Conservation (phyloP, 352 stramenopile species). For the Halophytophthora polymorphica region DNA sequence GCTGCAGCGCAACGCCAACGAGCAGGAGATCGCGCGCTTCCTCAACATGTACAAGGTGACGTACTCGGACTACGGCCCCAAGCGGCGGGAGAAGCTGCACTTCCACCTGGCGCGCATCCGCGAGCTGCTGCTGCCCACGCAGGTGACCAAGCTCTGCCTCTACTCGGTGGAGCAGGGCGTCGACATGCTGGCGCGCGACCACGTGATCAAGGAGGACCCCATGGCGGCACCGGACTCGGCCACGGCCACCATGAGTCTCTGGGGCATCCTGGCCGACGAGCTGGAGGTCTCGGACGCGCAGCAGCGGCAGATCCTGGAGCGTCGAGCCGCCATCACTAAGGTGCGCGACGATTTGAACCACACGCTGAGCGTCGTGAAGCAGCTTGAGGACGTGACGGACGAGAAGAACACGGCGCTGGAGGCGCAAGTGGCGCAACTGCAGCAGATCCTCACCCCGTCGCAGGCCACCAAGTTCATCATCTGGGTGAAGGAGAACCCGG, state of each 20-base stretch:
- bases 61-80: slow-evolving; percentile 78
- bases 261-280: slow-evolving; percentile 67
- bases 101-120: slow-evolving; percentile 72
- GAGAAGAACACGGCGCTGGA: slow-evolving; percentile 80
- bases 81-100: slow-evolving; percentile 65
- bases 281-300: slow-evolving; percentile 67
- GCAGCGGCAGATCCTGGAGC: slow-evolving; percentile 63
- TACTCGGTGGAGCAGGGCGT: slow-evolving; percentile 73
- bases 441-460: slow-evolving; percentile 72
- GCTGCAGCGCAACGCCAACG: slow-evolving; percentile 61
- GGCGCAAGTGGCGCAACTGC: slow-evolving; percentile 60
- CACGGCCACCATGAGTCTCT: slow-evolving; percentile 60
- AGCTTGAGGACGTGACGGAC: slow-evolving; percentile 68
- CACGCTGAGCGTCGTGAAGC: slow-evolving; percentile 62
- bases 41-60: slow-evolving; percentile 83
- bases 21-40: slow-evolving; percentile 74
- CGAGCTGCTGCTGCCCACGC: slow-evolving; percentile 69
- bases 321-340: slow-evolving; percentile 52
- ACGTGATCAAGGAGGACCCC: slow-evolving; percentile 56
- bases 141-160: slow-evolving; percentile 76
- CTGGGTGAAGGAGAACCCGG: slow-evolving; percentile 83
- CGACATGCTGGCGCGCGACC: slow-evolving; percentile 57
- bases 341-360: slow-evolving; percentile 71
- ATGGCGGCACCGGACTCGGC: slow-evolving; percentile 47
- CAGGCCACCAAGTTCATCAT: slow-evolving; percentile 86